These are phyloP conservation scores for Colletotrichum nymphaeae DNA, from an alignment of 2,329 filamentous ascomycete species.

Conservation along the genomic window DNA sequence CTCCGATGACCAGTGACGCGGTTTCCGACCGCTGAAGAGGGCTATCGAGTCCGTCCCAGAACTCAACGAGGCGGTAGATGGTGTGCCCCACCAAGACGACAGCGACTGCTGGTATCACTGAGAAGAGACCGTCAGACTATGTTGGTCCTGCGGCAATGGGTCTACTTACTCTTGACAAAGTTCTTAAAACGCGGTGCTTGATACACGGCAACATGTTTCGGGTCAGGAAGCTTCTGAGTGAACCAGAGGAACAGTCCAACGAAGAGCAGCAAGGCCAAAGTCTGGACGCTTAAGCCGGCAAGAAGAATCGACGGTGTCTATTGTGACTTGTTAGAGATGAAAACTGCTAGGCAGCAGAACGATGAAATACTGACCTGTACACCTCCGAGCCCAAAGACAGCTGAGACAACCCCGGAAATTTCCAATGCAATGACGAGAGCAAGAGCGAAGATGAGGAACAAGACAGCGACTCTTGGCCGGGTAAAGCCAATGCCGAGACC, in stretches of 20 bases:
- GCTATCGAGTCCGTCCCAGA: conserved; percentile 48
- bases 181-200: conserved; percentile 53
- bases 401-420: conserved; percentile 44
- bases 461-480: conserved; percentile 47
- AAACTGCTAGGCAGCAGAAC: not conserved
- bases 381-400: conserved; percentile 46
- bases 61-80: conserved; percentile 53
- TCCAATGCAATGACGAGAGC: conserved; percentile 47
- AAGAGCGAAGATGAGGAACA: conserved; percentile 47
- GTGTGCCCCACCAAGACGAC: conserved; percentile 54
- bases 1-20: conserved; percentile 53
- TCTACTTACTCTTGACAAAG: conserved; percentile 56
- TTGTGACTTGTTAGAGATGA: conserved; percentile 29
- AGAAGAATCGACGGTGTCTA: conserved; percentile 53
- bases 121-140: not conserved
- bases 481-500: conserved; percentile 54
- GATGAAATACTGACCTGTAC: conserved; percentile 17
- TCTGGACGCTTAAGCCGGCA: conserved; percentile 57
- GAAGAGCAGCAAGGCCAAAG: conserved; percentile 52
- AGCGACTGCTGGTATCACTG: conserved; percentile 51
- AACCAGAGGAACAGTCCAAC: conserved; percentile 54
- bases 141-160: too few relatives aligned
- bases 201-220: conserved; percentile 53
- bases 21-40: conserved; percentile 51
- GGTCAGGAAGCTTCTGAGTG: conserved; percentile 52